Percentiles rank a stretch among this genome's conserved stretches.
Conservation (phyloP, 2,329 filamentous ascomycete species). For the Sporothrix inflata region DNA sequence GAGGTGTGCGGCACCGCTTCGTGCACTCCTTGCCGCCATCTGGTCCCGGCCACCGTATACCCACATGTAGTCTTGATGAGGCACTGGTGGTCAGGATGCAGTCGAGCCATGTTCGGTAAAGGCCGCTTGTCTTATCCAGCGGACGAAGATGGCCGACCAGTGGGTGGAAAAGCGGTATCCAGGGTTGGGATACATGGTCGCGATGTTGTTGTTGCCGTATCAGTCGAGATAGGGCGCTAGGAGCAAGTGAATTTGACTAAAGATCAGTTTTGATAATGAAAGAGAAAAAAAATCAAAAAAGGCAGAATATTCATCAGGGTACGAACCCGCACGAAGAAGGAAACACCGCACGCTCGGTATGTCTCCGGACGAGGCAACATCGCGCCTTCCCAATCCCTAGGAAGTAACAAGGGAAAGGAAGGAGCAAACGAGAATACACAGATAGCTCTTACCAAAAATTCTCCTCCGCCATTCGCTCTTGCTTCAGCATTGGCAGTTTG, state of each 20-base stretch:
- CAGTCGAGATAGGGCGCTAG: not conserved
- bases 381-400: not conserved
- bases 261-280: not conserved
- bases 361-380: not conserved
- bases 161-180: not conserved
- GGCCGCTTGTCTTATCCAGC: not conserved
- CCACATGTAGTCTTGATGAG: not conserved
- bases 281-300: not conserved
- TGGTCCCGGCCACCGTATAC: not conserved
- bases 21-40: not conserved
- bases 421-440: not conserved
- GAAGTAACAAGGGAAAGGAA: not conserved
- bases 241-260: not conserved
- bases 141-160: not conserved
- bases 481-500: not conserved
- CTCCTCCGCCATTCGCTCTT: not conserved
- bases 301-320: no score
- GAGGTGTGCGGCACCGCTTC: not conserved
- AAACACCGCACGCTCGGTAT: not conserved
- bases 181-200: not conserved
- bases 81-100: not conserved
- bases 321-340: not conserved
- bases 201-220: not conserved
- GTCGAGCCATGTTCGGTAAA: not conserved
- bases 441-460: not conserved